A percentile compares a stretch with the other conserved stretches of the same genome.
These are phyloP conservation scores for Penicillium sp. DNA, from an alignment of 2,329 filamentous ascomycete species.

Conservation along the genomic window DNA sequence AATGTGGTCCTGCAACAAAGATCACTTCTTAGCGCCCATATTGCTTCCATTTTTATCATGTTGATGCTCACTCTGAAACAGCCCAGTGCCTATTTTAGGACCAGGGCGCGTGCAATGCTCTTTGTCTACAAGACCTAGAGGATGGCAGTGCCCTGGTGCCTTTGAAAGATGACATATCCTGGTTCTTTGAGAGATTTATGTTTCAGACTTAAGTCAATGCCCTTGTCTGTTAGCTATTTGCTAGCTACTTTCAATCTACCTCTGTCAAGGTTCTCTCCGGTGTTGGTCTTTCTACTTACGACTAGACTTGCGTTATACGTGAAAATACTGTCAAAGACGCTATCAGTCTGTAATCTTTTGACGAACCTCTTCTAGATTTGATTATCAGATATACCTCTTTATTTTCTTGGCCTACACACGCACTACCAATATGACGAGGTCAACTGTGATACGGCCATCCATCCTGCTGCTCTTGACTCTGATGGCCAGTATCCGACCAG, in stretches of 20 bases:
- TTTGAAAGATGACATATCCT: constrained; percentile 12
- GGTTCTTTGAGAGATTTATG: constrained; percentile 8
- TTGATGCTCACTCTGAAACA: constrained; percentile 23
- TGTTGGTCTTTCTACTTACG: constrained; percentile 1
- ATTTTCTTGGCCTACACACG: neutral
- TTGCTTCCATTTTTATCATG: constrained; percentile 16
- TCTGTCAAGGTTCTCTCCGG: neutral
- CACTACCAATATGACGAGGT: constrained; percentile 19
- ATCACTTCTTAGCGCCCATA: constrained; percentile 14
- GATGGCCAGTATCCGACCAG: constrained; percentile 23
- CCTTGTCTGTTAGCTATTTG: constrained; percentile 6
- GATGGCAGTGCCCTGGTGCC: constrained; percentile 1
- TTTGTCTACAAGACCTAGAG: constrained; percentile 20
- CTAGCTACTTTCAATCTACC: constrained; percentile 1
- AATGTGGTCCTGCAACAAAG: constrained; percentile 8
- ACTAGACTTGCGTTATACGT: constrained; percentile 1
- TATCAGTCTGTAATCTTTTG: neutral
- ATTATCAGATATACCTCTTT: neutral
- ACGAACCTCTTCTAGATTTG: neutral
- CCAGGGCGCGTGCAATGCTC: constrained; percentile 32
- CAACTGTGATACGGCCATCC: constrained; percentile 1
- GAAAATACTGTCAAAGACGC: neutral
- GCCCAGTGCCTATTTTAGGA: constrained; percentile 26
- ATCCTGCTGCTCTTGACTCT: constrained; percentile 26
- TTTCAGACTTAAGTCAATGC: constrained; percentile 13